A percentile compares a stretch with the other conserved stretches of the same genome.
Conservation (phyloP, 805 yeast genomes). For the Cyberlindnera americana region DNA sequence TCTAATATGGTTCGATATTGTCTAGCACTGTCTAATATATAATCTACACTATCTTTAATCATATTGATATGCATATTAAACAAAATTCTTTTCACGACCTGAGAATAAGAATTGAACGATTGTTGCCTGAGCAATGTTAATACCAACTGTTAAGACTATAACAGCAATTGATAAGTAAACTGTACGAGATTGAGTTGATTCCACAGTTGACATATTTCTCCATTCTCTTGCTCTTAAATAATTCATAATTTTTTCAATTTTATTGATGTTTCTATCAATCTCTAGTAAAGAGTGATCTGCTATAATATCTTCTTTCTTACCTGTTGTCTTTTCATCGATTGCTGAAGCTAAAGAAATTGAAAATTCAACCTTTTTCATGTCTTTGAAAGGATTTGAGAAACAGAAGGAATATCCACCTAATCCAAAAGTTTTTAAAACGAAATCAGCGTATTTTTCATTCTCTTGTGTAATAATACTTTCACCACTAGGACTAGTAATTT, state of each 20-base stretch:
- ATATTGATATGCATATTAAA: slow-evolving; percentile 23
- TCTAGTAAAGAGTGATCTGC: slow-evolving; percentile 53
- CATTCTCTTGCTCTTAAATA: slow-evolving; percentile 94
- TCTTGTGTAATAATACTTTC: slow-evolving; percentile 44
- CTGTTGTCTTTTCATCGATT: slow-evolving; percentile 28
- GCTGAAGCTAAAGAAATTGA: slow-evolving; percentile 48
- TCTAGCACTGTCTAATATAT: too few relatives aligned
- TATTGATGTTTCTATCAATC: slow-evolving; percentile 57
- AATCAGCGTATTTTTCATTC: slow-evolving; percentile 63
- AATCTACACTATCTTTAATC: too few relatives aligned
- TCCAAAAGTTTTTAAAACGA: slow-evolving; percentile 51
- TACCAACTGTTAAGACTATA: slow-evolving; percentile 68
- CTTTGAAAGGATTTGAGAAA: slow-evolving; percentile 61
- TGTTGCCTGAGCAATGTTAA: slow-evolving; percentile 75
- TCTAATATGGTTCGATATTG: too few relatives aligned
- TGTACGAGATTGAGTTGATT: slow-evolving; percentile 72
- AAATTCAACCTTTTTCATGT: slow-evolving; percentile 61
- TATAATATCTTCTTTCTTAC: slow-evolving; percentile 44
- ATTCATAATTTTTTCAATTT: slow-evolving; percentile 59
- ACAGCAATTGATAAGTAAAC: slow-evolving; percentile 73
- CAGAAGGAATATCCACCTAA: slow-evolving; percentile 65
- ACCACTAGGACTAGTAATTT: slow-evolving; percentile 53
- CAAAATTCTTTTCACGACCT: slow-evolving; percentile 39
- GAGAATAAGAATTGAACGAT: slow-evolving; percentile 80
- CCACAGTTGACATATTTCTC: slow-evolving; percentile 92